A percentile compares a stretch with the other conserved stretches of the same genome.
These are phyloP conservation scores for Cymbopogon citratus DNA, from an alignment of 176 grass and related monocot species.

Conservation along the genomic window DNA sequence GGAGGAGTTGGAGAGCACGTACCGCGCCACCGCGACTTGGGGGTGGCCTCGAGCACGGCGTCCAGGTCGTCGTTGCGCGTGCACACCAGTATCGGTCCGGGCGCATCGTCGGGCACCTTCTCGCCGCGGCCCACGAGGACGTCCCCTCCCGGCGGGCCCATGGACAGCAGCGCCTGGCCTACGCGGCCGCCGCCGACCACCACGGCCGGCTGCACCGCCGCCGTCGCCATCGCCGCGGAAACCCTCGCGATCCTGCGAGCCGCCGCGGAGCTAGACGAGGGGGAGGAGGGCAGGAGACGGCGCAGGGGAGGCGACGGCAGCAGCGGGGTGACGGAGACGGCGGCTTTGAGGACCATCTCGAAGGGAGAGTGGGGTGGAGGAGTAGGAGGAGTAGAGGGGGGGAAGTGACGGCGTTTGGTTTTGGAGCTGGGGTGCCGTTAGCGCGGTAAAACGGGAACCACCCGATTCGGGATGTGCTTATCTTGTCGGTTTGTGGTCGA, in stretches of 20 bases:
- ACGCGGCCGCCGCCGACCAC: slow-evolving; percentile 81
- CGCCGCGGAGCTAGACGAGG: neutral
- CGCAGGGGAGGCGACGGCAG: slow-evolving; percentile 33
- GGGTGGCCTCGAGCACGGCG: slow-evolving; percentile 73
- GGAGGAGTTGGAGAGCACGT: slow-evolving; percentile 1
- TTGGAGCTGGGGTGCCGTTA: slow-evolving; percentile 24
- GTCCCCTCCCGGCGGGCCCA: slow-evolving; percentile 50
- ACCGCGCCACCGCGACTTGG: slow-evolving; percentile 75
- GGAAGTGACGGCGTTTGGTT: slow-evolving; percentile 36
- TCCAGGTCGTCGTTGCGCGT: slow-evolving; percentile 97
- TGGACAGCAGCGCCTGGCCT: slow-evolving; percentile 51
- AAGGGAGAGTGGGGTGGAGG: neutral
- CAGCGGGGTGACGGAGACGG: slow-evolving; percentile 27
- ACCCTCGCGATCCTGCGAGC: slow-evolving; percentile 13
- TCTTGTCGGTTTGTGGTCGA: slow-evolving; percentile 26
- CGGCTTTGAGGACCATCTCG: slow-evolving; percentile 33
- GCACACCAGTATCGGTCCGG: slow-evolving; percentile 74
- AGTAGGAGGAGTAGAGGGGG: neutral
- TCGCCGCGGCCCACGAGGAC: slow-evolving; percentile 63
- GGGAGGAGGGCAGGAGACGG: neutral
- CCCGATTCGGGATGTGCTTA: slow-evolving; percentile 41
- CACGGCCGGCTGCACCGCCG: slow-evolving; percentile 55
- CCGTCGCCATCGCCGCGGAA: slow-evolving; percentile 29
- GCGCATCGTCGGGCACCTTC: slow-evolving; percentile 43
- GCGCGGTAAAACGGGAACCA: slow-evolving; percentile 40